Evolutionary conservation across 202 grass and related monocot species (phyloP).

Genomic region (Bolboschoenoplectus hybrid): DNA sequence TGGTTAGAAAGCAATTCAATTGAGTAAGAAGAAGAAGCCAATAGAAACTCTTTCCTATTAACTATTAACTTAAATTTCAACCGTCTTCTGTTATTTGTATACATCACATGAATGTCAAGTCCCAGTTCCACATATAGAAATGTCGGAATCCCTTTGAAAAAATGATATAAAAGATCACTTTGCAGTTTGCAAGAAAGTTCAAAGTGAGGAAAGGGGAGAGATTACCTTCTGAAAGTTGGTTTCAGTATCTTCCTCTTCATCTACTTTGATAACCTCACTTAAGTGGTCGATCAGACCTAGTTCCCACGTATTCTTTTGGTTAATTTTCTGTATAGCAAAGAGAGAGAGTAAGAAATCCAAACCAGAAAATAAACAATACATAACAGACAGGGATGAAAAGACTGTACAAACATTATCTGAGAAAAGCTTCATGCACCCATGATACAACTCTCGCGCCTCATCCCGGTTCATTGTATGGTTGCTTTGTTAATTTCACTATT

Average conservation of each 20-base stretch:
- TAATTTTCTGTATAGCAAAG: slow-evolving; percentile 74
- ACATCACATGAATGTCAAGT: neutral
- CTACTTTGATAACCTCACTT: slow-evolving; percentile 72
- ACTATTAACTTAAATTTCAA: neutral
- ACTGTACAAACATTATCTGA: slow-evolving; percentile 64
- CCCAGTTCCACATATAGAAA: neutral
- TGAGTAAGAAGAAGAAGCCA: neutral
- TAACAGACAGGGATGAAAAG: neutral
- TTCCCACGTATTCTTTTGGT: slow-evolving; percentile 98
- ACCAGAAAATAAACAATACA: neutral
- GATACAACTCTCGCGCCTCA: slow-evolving; percentile 72
- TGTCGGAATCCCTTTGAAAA: neutral
- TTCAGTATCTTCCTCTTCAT: slow-evolving; percentile 73
- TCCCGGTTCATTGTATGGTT: slow-evolving; percentile 45
- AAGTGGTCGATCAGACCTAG: slow-evolving; percentile 87
- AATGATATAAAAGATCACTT: neutral
- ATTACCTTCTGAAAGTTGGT: slow-evolving; percentile 97
- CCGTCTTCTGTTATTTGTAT: neutral
- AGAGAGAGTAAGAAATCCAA: neutral
- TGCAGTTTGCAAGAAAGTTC: neutral
- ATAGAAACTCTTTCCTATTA: neutral
- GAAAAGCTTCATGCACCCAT: slow-evolving; percentile 80
- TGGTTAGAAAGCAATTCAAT: neutral
- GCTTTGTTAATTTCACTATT: neutral
- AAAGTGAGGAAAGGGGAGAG: slow-evolving; percentile 24